Percentiles rank a stretch among this genome's conserved stretches.
Evolutionary conservation across 257 asterid genomes (phyloP).

Genomic region (Petunia axillaris): DNA sequence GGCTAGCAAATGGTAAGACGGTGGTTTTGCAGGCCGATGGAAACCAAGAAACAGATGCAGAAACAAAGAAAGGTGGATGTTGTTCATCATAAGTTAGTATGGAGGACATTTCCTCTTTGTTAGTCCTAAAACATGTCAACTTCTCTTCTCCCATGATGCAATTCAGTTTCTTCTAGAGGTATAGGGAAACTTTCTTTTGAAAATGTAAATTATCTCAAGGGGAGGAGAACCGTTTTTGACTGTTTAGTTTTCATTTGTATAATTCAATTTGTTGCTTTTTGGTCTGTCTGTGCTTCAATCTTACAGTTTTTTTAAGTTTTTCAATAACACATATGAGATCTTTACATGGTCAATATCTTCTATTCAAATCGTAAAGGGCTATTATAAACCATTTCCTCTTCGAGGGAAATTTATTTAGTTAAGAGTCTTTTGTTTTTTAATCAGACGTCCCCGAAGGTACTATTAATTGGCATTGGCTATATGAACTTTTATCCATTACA

Average conservation of each 20-base stretch:
- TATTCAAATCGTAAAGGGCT: too few species aligned
- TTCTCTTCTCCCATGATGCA: not conserved
- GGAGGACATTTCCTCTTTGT: not conserved
- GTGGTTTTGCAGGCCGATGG: slow-evolving; percentile 33
- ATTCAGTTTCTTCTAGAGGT: not conserved
- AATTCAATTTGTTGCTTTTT: slow-evolving; percentile 12
- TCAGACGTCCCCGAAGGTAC: too few species aligned
- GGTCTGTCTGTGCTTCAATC: not conserved
- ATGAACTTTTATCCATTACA: not conserved
- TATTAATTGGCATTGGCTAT: not conserved
- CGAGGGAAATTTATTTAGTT: too few species aligned
- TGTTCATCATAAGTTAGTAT: slow-evolving; percentile 14
- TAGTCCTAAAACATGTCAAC: not conserved
- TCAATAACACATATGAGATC: too few species aligned
- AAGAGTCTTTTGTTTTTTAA: too few species aligned
- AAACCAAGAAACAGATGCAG: slow-evolving; percentile 23
- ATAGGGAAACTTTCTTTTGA: not conserved
- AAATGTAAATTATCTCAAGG: slow-evolving; percentile 17
- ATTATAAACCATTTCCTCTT: too few species aligned
- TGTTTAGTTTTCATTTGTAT: slow-evolving; percentile 12
- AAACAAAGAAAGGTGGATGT: slow-evolving; percentile 30
- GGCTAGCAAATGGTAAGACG: slow-evolving; percentile 31
- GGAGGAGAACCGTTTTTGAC: not conserved
- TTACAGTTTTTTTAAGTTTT: too few species aligned
- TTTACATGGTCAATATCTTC: too few species aligned